Conservation (phyloP, 2,329 filamentous ascomycete species). For the Coleophoma cylindrospora region DNA sequence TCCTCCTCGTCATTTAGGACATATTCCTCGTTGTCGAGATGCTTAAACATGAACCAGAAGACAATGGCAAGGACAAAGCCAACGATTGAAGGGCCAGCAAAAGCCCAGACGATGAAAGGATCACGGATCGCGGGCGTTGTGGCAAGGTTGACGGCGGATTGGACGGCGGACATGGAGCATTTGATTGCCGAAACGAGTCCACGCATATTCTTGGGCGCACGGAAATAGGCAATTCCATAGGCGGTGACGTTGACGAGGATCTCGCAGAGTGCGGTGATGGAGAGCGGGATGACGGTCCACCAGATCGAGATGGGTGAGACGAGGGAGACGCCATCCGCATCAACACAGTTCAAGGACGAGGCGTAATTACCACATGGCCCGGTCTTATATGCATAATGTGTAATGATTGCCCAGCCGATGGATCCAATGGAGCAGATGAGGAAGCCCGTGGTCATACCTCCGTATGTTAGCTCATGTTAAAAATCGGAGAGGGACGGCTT, state of each 20-base stretch:
- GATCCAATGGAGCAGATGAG: constrained; percentile 55
- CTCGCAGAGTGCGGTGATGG: constrained; percentile 41
- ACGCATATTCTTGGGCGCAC: constrained; percentile 42
- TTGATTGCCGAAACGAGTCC: constrained; percentile 42
- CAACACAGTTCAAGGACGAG: constrained; percentile 21
- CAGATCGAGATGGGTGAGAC: constrained; percentile 41
- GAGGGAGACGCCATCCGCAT: constrained; percentile 14
- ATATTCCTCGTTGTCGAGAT: constrained; percentile 39
- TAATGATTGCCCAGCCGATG: constrained; percentile 49
- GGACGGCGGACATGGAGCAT: constrained; percentile 38
- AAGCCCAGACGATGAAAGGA: constrained; percentile 42
- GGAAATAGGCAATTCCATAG: constrained; percentile 43
- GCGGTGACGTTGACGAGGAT: constrained; percentile 45
- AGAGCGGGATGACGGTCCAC: constrained; percentile 48
- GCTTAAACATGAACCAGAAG: constrained; percentile 39
- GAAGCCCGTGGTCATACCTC: constrained; percentile 64
- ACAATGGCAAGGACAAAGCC: constrained; percentile 36
- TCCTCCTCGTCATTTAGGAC: constrained; percentile 27
- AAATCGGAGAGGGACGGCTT: background rate
- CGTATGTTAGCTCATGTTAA: background rate
- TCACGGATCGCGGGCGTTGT: constrained; percentile 39
- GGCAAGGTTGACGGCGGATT: constrained; percentile 37
- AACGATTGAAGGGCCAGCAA: constrained; percentile 38
- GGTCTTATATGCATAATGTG: constrained; percentile 57
- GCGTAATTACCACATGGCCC: constrained; percentile 50